Conservation (phyloP, 352 stramenopile genomes). For the Phytophthora boehmeriae region DNA sequence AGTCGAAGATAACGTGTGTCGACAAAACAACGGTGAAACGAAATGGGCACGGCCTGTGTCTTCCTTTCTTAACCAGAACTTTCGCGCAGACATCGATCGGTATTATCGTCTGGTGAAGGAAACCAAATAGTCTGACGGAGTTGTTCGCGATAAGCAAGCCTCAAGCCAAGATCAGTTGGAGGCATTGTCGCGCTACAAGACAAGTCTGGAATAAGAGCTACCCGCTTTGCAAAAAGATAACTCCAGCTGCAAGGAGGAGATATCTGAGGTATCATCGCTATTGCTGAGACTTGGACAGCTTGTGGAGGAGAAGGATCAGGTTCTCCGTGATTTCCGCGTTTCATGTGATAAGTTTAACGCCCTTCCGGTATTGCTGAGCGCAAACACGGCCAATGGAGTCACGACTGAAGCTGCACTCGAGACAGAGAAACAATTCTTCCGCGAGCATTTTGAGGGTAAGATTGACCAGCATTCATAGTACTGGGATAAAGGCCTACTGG, state of each 20-base stretch:
- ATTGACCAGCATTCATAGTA: no score
- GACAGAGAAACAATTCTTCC: slow-evolving; percentile 65
- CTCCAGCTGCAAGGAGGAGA: slow-evolving; percentile 63
- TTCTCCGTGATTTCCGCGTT: slow-evolving; percentile 52
- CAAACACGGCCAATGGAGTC: slow-evolving; percentile 19
- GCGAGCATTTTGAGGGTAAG: slow-evolving; percentile 64
- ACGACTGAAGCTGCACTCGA: slow-evolving; percentile 44
- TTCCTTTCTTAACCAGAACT: slow-evolving; percentile 54
- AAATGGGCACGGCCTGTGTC: slow-evolving; percentile 67
- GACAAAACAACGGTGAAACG: slow-evolving; percentile 64
- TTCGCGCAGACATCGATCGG: slow-evolving; percentile 69
- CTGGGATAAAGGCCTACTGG: no score
- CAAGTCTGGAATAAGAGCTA: slow-evolving; percentile 59
- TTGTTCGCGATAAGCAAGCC: slow-evolving; percentile 58
- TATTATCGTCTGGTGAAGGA: slow-evolving; percentile 78
- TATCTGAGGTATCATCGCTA: slow-evolving; percentile 47
- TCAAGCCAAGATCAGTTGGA: slow-evolving; percentile 41
- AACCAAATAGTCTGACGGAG: slow-evolving; percentile 68
- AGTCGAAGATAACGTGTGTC: slow-evolving; percentile 69
- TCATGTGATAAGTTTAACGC: slow-evolving; percentile 69
- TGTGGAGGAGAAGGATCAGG: slow-evolving; percentile 68
- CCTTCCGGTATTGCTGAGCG: slow-evolving; percentile 53
- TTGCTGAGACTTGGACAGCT: slow-evolving; percentile 59
- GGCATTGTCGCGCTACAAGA: slow-evolving; percentile 53
- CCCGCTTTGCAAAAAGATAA: slow-evolving; percentile 50